Base-by-base conservation (phyloP, 1,284 basidiomycete genomes). In the Trametes hirsuta region DNA sequence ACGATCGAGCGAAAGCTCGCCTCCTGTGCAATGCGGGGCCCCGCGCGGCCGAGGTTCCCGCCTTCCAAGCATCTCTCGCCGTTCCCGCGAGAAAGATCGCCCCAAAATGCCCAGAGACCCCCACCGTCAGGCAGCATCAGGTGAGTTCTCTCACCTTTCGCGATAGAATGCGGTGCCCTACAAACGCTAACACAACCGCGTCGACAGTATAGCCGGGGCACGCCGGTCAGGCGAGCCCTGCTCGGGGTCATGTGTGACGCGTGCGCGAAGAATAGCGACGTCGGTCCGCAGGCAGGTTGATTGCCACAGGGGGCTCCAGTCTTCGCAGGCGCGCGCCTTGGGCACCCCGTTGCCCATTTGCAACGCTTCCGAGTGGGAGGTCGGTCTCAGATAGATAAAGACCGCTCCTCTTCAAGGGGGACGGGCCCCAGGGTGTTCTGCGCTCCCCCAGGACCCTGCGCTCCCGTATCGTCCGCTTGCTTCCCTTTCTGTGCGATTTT, bases 291-390 rank as follows among this genome's bases (percentile, higher is more conserved):
- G 47, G 49, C 35, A 46, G 24, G 25, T 22, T 24, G 48, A 45
- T 46, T 58, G 56, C 56, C 56, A 58, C 56, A 58, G 56, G 56
- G 56, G 56, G 56, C 56, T 47, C 49, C 49, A 52, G 49, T 24
- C 36, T 46, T 18, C 37, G 40, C 40, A 54, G 18, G 22, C 44
- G 39, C 39, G 53, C 36, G 45, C 44, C 24, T 55, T 25, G 34
- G 35, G 30, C 30, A 30, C 30, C 30, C 30, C 30, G 30, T 30
- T 8, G 30, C 30, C 30, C 22, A 12, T 22, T 30, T 6, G n/a
- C 56, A 15, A 47, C 49, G 37, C 12, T 25, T 39, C 39, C 55
- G 21, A 51, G 36, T 47, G 56, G 41, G 25, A 42, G 40, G n/a
- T 22, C n/a, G 36, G 48, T 37, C 49, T 34, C 56, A 52, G 56